These are phyloP conservation scores for Stagonosporopsis rhizophila DNA, from an alignment of 2,329 filamentous ascomycete genomes.

Conservation along the genomic window DNA sequence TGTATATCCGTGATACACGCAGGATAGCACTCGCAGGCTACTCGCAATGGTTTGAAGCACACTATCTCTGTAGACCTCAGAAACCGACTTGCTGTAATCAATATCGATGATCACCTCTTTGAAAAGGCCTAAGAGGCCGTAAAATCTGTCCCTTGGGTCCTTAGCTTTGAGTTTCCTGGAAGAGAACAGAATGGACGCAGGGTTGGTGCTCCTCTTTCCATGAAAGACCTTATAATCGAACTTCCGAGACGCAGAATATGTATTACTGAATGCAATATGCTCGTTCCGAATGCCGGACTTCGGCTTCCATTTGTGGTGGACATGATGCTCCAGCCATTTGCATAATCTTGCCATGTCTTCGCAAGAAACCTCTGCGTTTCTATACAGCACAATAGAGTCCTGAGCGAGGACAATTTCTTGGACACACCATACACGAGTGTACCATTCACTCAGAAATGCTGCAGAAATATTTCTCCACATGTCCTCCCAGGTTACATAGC, in stretches of 20 bases:
- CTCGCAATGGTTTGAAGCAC: not conserved
- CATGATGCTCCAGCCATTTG: not conserved
- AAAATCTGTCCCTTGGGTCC: not conserved
- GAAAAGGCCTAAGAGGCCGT: not conserved
- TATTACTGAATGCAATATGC: too few species aligned
- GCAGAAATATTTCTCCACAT: not conserved
- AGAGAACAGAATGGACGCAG: not conserved
- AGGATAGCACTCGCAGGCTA: not conserved
- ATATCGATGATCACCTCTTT: not conserved
- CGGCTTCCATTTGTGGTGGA: too few species aligned
- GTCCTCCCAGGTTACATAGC: not conserved
- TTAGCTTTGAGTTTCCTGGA: not conserved
- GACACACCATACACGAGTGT: not conserved
- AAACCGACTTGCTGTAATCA: not conserved
- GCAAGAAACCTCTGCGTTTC: not conserved
- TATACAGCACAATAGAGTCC: not conserved
- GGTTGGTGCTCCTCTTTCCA: not conserved
- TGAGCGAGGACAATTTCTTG: not conserved
- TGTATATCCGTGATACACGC: not conserved
- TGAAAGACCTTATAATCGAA: too few species aligned
- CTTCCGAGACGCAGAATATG: too few species aligned
- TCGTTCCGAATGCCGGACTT: too few species aligned
- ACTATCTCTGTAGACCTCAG: not conserved
- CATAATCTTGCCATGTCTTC: not conserved
- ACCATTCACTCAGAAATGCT: not conserved